Evolutionary conservation across 257 asterid species (phyloP).

Genomic region (Solanum virginianum): DNA sequence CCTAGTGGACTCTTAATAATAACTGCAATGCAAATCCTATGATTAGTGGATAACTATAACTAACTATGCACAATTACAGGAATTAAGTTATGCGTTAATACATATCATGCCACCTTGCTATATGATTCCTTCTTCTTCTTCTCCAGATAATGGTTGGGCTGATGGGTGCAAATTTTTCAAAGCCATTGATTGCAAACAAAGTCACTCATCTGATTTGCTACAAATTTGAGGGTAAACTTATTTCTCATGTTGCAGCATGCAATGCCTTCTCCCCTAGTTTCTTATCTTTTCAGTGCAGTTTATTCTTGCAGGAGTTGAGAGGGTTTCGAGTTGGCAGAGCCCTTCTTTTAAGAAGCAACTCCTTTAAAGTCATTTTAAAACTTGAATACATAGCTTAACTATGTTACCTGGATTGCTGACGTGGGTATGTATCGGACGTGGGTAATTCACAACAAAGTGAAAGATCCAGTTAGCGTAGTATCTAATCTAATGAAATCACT

Average conservation of each 20-base stretch:
- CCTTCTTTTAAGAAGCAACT: not conserved
- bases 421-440: not conserved
- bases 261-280: not conserved
- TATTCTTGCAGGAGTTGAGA: not conserved
- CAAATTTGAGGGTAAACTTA: conserved; percentile 72
- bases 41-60: no score
- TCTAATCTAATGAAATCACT: not conserved
- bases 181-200: conserved; percentile 65
- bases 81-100: no score
- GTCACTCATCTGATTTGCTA: conserved; percentile 96
- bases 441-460: not conserved
- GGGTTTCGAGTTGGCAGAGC: not conserved
- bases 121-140: conserved; percentile 4
- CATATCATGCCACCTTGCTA: conserved; percentile 1
- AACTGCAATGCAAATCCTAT: no score
- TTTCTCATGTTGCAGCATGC: not conserved
- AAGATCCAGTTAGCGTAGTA: not conserved
- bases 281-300: not conserved
- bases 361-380: not conserved
- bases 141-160: conserved; percentile 72
- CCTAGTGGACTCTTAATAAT: no score
- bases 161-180: conserved; percentile 88
- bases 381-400: not conserved
- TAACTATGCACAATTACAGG: no score
- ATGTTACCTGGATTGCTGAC: not conserved